Base-by-base conservation (phyloP, 2,329 filamentous ascomycete genomes). In the Fusarium miscanthi region DNA sequence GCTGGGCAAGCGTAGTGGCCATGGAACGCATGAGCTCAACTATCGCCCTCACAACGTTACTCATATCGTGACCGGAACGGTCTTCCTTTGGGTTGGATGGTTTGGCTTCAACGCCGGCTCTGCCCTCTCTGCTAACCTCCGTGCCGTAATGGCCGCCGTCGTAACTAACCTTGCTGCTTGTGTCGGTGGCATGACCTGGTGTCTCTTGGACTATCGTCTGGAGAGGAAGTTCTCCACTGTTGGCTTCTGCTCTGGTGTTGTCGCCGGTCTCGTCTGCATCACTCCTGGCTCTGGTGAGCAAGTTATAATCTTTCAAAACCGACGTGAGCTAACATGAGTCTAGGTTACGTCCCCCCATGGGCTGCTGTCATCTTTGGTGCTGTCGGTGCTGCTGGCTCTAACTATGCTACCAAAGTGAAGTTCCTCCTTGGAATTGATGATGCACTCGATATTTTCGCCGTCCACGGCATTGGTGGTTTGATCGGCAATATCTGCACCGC, bases 51-150 rank as follows among this genome's bases (percentile, higher is more conserved):
- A 97, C 85, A 97, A 97, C 77, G 94, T 97, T 51, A 96, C 94
- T 8, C 93, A 97, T 81, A 94, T 97, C 75, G 94, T 97, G 58
- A 92, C 97, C 62, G 94, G 94, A 35, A 97, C 94, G 6, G 94
- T 97, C 51, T 97, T 97, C 84, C 90, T 97, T 21, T 97, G 94
- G 94, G 93, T 97, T 21, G 94, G 94, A 59, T 97, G 94, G 94
- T 97, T 97, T 78, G 94, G 94, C 52, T 97, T 97, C 89, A 97
- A 97, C 77, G 94, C 93, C 54, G 94, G 94, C 72, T 94, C 92
- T 21, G 94, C 94, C 19, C 85, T 96, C 61, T 87, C 91, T 53
- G 94, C 94, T 57, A 97, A 96, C 81, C 82, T 97, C 78, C 91
- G 94, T 53, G 93, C 93, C 48, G 88, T 97, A 76, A 94, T 97